phyloP scores from a whole-genome alignment of 148 eudicot species.

The Oxyria digyna region DNA sequence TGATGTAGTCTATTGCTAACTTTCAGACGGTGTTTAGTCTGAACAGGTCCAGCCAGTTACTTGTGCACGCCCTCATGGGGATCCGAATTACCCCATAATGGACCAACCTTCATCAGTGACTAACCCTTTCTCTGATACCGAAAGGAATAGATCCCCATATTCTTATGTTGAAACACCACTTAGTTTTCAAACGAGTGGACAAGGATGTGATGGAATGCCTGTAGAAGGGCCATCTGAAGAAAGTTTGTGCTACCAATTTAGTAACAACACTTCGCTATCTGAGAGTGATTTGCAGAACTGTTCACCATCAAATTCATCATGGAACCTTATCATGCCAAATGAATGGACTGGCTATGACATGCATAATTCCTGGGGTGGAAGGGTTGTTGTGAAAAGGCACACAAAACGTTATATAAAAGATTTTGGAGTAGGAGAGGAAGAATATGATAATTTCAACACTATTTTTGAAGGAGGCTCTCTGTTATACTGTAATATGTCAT shows the following conservation, averaged over 20 bases:
- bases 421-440: slow-evolving; percentile 56
- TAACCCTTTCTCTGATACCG: slow-evolving; percentile 34
- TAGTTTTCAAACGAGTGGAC: slow-evolving; percentile 26
- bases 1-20: slow-evolving; percentile 25
- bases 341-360: slow-evolving; percentile 61
- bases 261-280: slow-evolving; percentile 54
- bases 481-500: slow-evolving; percentile 90
- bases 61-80: slow-evolving; percentile 29
- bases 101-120: slow-evolving; percentile 31
- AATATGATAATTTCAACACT: slow-evolving; percentile 75
- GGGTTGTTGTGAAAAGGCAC: slow-evolving; percentile 74
- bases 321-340: slow-evolving; percentile 42
- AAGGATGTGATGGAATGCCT: slow-evolving; percentile 32
- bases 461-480: slow-evolving; percentile 94
- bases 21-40: slow-evolving; percentile 19
- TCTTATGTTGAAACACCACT: slow-evolving; percentile 47
- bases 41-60: slow-evolving; percentile 35
- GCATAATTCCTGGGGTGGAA: slow-evolving; percentile 82
- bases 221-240: slow-evolving; percentile 94
- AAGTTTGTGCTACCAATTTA: slow-evolving; percentile 66
- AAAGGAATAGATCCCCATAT: slow-evolving; percentile 32
- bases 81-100: slow-evolving; percentile 26
- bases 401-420: slow-evolving; percentile 38
- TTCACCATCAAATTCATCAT: slow-evolving; percentile 37
- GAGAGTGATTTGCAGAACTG: slow-evolving; percentile 44